Evolutionary conservation across 2,329 filamentous ascomycete genomes (phyloP).

Genomic region (Rachicladosporium sp.): DNA sequence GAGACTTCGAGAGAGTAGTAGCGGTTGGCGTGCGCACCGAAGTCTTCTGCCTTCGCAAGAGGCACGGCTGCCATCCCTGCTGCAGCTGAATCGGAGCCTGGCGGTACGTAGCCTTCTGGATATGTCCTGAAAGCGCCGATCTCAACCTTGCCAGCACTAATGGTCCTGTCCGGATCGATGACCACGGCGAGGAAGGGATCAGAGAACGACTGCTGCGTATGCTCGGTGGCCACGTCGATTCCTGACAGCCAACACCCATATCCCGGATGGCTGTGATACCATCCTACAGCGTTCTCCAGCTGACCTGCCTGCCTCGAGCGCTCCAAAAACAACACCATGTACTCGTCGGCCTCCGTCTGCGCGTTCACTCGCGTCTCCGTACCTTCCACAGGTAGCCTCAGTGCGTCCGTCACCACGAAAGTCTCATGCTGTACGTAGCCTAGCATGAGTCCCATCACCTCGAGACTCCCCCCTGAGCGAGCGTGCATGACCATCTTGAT

Average conservation of each 20-base stretch:
- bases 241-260: slow-evolving; percentile 97
- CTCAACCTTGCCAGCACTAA: slow-evolving; percentile 88
- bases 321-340: slow-evolving; percentile 77
- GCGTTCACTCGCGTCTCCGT: slow-evolving; percentile 98
- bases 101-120: slow-evolving; percentile 57
- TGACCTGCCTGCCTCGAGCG: slow-evolving; percentile 63
- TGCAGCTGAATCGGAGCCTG: slow-evolving; percentile 25
- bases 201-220: slow-evolving; percentile 69
- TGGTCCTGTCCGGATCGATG: slow-evolving; percentile 90
- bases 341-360: slow-evolving; percentile 91
- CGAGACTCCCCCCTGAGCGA: slow-evolving; percentile 79
- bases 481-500: slow-evolving; percentile 99
- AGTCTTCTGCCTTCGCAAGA: slow-evolving; percentile 87
- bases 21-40: slow-evolving; percentile 77
- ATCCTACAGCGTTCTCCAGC: slow-evolving; percentile 86
- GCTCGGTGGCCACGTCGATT: slow-evolving; percentile 85
- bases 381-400: slow-evolving; percentile 86
- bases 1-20: slow-evolving; percentile 90
- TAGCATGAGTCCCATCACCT: slow-evolving; percentile 98
- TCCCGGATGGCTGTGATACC: slow-evolving; percentile 96
- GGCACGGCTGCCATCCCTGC: slow-evolving; percentile 69
- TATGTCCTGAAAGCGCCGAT: slow-evolving; percentile 95
- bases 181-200: slow-evolving; percentile 94
- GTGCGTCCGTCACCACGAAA: slow-evolving; percentile 87
- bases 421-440: slow-evolving; percentile 78